phyloP scores from a whole-genome alignment of 2,329 filamentous ascomycete species.

The Beauveria varroae region DNA sequence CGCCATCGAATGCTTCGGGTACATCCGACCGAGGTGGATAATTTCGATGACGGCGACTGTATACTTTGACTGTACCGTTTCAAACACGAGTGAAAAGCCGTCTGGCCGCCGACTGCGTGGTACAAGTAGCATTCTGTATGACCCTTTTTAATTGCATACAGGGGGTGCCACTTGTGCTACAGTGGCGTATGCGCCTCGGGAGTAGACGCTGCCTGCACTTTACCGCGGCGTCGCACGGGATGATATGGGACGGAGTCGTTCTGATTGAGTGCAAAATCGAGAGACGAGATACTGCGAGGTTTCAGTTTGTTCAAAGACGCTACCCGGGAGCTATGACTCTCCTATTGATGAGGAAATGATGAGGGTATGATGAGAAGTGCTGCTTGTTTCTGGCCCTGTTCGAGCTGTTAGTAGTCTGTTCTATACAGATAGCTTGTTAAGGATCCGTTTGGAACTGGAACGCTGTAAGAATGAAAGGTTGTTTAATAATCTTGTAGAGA shows the following conservation, averaged over 20 bases:
- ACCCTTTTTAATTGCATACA: neutral
- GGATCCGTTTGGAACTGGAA: neutral
- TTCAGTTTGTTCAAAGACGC: neutral
- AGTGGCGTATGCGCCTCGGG: neutral
- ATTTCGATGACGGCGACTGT: neutral
- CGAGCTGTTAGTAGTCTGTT: neutral
- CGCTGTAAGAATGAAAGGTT: neutral
- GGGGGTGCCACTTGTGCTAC: neutral
- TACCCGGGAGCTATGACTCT: neutral
- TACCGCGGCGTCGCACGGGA: neutral
- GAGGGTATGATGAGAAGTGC: neutral
- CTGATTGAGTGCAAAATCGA: neutral
- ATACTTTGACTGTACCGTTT: neutral
- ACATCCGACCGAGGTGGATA: conserved; percentile 19
- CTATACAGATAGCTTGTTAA: neutral
- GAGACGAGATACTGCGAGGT: neutral
- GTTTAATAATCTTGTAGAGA: no score
- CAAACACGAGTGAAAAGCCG: neutral
- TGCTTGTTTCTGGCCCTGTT: neutral
- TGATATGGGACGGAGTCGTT: neutral
- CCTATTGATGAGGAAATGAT: neutral
- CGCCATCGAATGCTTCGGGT: conserved; percentile 32
- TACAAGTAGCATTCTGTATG: neutral
- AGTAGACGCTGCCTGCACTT: neutral
- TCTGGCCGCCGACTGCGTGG: neutral